Percentiles rank a stretch among this genome's conserved stretches.
Conservation (phyloP, 202 grass and related monocot species). For the Schoenoplectus tabernaemontani region DNA sequence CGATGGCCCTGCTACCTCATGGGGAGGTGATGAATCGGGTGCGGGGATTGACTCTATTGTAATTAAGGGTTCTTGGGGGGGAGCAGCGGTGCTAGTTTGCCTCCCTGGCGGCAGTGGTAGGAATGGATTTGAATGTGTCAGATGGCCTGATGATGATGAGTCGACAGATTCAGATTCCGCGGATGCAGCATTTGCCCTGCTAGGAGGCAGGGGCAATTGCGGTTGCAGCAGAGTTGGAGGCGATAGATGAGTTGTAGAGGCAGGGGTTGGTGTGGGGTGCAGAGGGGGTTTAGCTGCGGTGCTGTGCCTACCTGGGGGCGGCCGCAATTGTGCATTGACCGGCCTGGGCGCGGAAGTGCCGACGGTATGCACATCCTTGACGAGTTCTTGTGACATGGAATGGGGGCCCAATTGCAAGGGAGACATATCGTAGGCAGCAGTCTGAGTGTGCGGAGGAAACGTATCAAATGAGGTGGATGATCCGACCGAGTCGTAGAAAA, state of each 20-base stretch:
- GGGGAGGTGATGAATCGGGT: not conserved
- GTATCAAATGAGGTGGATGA: slow-evolving; percentile 10
- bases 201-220: slow-evolving; percentile 11
- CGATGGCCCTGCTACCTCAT: not conserved
- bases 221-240: slow-evolving; percentile 13
- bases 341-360: not conserved
- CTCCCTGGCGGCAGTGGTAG: not conserved
- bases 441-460: slow-evolving; percentile 1
- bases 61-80: not conserved
- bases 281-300: not conserved
- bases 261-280: not conserved
- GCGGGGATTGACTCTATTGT: slow-evolving; percentile 2
- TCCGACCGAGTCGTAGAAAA: slow-evolving; percentile 31
- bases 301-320: not conserved
- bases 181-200: not conserved
- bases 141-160: not conserved
- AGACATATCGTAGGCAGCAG: not conserved
- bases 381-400: not conserved
- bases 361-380: slow-evolving; percentile 10
- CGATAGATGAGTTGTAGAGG: not conserved
- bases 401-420: not conserved
- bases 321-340: not conserved
- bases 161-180: not conserved
- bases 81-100: not conserved
- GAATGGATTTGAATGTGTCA: not conserved